Evolutionary conservation across 192 early-diverging fungal species (phyloP).

Genomic region (Chytriomyces hyalinus): DNA sequence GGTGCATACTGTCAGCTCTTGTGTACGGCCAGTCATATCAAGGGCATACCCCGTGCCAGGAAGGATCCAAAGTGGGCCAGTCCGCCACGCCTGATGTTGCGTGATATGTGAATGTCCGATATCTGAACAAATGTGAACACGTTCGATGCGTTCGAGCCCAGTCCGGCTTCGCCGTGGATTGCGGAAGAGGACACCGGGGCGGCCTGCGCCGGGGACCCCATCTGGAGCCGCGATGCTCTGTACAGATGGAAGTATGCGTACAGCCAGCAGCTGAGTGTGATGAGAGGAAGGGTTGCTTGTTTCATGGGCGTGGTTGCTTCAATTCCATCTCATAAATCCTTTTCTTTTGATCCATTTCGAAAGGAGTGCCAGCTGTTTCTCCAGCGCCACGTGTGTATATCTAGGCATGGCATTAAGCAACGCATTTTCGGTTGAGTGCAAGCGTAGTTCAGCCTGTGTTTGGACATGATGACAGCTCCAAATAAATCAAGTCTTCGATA

Average conservation of each 20-base stretch:
- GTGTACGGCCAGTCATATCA: neutral
- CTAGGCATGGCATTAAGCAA: too few relatives aligned
- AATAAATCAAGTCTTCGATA: too few relatives aligned
- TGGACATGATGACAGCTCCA: too few relatives aligned
- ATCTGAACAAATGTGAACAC: constrained; percentile 55
- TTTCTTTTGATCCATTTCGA: too few relatives aligned
- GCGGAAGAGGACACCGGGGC: neutral
- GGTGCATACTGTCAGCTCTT: neutral
- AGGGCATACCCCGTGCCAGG: constrained; percentile 10
- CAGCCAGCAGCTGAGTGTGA: constrained; percentile 3
- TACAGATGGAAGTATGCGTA: constrained; percentile 2
- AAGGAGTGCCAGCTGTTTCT: too few relatives aligned
- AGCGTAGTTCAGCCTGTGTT: too few relatives aligned
- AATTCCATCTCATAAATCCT: too few relatives aligned
- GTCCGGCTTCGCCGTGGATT: neutral
- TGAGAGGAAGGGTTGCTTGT: neutral
- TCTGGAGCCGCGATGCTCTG: neutral
- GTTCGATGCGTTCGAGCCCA: neutral
- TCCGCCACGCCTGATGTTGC: constrained; percentile 65
- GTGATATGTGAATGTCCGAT: constrained; percentile 87
- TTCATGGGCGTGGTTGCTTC: too few relatives aligned
- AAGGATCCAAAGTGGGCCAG: constrained; percentile 68
- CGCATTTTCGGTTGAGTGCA: too few relatives aligned
- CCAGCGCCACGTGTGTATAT: too few relatives aligned
- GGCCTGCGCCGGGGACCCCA: neutral